Conservation (phyloP, 306 rosid species). For the Cucurbita argyrosperma region DNA sequence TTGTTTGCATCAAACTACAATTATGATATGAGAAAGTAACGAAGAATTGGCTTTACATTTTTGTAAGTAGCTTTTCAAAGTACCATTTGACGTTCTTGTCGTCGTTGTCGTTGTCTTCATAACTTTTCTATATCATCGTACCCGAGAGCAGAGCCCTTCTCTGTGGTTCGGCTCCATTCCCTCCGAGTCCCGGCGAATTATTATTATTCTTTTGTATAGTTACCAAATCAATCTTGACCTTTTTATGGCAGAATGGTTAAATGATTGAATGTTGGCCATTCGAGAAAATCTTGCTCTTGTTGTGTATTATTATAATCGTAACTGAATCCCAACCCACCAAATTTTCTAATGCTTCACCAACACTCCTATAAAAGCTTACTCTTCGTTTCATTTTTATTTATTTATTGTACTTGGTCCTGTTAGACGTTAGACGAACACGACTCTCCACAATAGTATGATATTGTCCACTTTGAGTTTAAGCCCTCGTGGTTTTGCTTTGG, state of each 20-base stretch:
- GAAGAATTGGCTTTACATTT: neutral
- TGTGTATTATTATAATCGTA: neutral
- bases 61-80: neutral
- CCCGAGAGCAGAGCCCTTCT: neutral
- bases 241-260: neutral
- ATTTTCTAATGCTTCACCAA: conserved; percentile 3
- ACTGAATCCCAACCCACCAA: conserved; percentile 9
- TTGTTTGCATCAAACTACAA: neutral
- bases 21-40: neutral
- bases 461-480: no score
- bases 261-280: no score
- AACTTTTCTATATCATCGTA: neutral
- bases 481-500: no score
- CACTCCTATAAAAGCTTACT: neutral
- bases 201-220: neutral
- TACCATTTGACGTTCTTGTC: neutral
- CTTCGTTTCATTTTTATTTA: neutral
- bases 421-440: no score
- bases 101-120: neutral
- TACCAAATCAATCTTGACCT: conserved; percentile 2
- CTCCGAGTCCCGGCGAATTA: conserved; percentile 9
- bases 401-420: neutral
- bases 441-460: no score
- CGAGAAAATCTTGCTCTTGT: no score
- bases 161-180: neutral